These are phyloP conservation scores for Carex cristatella DNA, from an alignment of 176 grass and related monocot genomes.

Conservation along the genomic window DNA sequence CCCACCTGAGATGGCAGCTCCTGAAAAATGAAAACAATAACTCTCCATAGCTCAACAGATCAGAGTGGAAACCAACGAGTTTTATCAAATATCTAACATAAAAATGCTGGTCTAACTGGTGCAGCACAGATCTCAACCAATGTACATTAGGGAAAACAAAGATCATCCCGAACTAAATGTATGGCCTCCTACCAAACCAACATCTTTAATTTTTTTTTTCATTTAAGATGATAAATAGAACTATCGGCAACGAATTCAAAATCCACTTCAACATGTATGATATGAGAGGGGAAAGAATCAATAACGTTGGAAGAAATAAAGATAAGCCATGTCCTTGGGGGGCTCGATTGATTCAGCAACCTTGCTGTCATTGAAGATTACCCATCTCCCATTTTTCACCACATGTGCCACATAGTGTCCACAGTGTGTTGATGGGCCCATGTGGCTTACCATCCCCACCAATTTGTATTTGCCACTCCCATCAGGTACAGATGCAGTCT, in stretches of 20 bases:
- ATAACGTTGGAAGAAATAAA: constrained; percentile 91
- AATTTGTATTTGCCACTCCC: constrained; percentile 92
- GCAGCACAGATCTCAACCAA: not conserved
- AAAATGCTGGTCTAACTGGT: not conserved
- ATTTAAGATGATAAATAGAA: not conserved
- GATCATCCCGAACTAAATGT: not conserved
- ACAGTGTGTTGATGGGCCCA: constrained; percentile 88
- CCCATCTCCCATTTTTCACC: constrained; percentile 76
- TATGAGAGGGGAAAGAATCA: not conserved
- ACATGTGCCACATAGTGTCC: constrained; percentile 96
- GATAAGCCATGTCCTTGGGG: constrained; percentile 97
- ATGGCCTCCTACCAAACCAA: not conserved
- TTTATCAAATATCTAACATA: not conserved
- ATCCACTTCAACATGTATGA: not conserved
- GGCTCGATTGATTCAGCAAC: constrained; percentile 78
- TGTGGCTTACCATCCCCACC: constrained; percentile 89
- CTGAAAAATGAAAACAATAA: not conserved
- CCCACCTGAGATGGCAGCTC: not conserved
- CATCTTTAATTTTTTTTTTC: not conserved
- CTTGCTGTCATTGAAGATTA: constrained; percentile 87
- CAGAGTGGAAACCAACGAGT: not conserved
- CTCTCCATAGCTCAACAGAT: not conserved
- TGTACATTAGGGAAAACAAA: not conserved
- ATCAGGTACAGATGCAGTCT: constrained; percentile 43
- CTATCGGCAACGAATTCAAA: not conserved